Evolutionary conservation across 1,284 basidiomycete species (phyloP), one percentile per base, ranked within the genome.

Genomic region (Trichosporon sp.): DNA sequence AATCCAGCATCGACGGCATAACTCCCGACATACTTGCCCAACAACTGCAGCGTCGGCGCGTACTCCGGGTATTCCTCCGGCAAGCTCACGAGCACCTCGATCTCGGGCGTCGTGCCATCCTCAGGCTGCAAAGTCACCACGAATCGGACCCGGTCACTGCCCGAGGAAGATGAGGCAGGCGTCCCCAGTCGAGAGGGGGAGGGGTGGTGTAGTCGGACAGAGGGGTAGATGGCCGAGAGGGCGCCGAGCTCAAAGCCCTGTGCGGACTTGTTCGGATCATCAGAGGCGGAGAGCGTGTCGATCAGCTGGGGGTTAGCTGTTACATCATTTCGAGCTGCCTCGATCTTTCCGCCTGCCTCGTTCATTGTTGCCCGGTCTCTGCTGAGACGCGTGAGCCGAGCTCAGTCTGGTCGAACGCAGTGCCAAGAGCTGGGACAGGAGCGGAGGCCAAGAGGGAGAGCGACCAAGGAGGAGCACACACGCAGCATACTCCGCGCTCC

Each of bases 11-110:
- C 81, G 19, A 83, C 81, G 0, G 77, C 51, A 56, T 78, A 95
- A 6, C 90, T 86, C 1, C 94, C 94, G 38, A 96, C 88, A 82
- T 96, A 96, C 59, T 90, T 88, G 3, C 93, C 94, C 31, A 96
- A 86, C 0, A 96, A 87, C 79, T 95, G 92, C 0, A 96, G 86
- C 78, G 94, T 92, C 1, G 93, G 93, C 8, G 92, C 88, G 0
- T 86, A 82, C 7, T 87, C 81, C 0, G 94, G 94, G 80, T 96
- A 96, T 3, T 87, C 86, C 7, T 86, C 84, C 4, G 92, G 89
- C 2, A 94, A 83, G 31, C 92, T 92, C 48, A 94, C 90, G 4
- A 94, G 86, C 16, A 95, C 78, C 67, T 87, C 86, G 67, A 93
- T 85, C 6, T 54, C 67, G 4, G 80, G 79, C 14, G 76, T 66